phyloP scores from a whole-genome alignment of 805 yeast genomes.

The Metschnikowia santaceciliae region DNA sequence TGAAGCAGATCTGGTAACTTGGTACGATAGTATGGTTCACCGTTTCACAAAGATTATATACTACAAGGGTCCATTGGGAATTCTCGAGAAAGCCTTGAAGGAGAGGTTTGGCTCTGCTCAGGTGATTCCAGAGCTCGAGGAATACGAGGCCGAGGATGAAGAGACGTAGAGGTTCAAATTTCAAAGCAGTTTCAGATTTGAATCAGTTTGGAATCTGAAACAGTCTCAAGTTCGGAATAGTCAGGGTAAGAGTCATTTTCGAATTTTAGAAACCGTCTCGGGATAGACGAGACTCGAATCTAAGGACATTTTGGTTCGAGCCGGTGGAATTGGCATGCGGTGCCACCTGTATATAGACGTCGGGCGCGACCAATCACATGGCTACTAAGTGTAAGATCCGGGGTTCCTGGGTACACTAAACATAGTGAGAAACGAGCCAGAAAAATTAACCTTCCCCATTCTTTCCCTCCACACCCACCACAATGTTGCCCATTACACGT shows the following conservation, averaged over 20 bases:
- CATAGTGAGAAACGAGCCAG: constrained; percentile 3
- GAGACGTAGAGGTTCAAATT: constrained; percentile 15
- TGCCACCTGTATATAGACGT: background rate
- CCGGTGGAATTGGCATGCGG: background rate
- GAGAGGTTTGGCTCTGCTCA: constrained; percentile 38
- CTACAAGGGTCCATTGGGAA: constrained; percentile 39
- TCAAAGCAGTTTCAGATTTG: too few relatives aligned
- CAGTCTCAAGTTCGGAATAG: too few relatives aligned
- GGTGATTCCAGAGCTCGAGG: constrained; percentile 35
- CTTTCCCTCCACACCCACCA: background rate
- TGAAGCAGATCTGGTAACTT: constrained; percentile 23
- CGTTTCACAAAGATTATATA: constrained; percentile 38
- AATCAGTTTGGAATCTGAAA: too few relatives aligned
- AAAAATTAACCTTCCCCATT: constrained; percentile 3
- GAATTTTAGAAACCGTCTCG: too few relatives aligned
- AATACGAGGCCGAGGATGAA: constrained; percentile 39
- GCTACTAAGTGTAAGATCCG: constrained; percentile 18
- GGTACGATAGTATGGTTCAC: constrained; percentile 34
- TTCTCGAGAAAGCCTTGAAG: constrained; percentile 35
- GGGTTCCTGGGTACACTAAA: constrained; percentile 9
- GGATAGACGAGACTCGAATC: too few relatives aligned
- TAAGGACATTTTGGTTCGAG: too few relatives aligned
- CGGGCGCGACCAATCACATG: constrained; percentile 16
- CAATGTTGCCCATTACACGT: constrained; percentile 27
- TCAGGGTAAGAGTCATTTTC: too few relatives aligned